phyloP scores from a whole-genome alignment of 208 protist genomes.

The Pavlovales sp. region DNA sequence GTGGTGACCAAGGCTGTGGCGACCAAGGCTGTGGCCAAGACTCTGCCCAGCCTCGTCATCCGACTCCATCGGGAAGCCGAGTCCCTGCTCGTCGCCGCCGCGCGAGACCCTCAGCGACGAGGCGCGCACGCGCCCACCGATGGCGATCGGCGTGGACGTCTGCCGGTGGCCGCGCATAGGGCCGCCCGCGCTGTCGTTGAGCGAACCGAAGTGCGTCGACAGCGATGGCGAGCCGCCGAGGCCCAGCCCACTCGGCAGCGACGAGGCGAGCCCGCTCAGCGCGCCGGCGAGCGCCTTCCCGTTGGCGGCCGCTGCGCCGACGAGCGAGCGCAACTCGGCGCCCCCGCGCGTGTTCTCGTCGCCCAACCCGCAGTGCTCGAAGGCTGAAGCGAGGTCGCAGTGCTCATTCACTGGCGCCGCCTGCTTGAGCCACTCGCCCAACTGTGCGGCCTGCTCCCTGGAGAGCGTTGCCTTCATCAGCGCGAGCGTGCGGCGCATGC shows the following conservation, averaged over 20 bases:
- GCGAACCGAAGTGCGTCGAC: too few relatives aligned
- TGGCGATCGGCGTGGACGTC: neutral
- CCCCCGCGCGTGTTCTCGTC: neutral
- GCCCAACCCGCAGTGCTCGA: neutral
- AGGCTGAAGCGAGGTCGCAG: neutral
- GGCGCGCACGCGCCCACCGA: neutral
- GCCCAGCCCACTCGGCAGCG: too few relatives aligned
- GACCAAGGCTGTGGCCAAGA: too few relatives aligned
- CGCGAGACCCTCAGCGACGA: neutral
- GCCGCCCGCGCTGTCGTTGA: too few relatives aligned
- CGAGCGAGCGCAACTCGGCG: neutral
- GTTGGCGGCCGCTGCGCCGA: too few relatives aligned
- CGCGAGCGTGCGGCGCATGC: neutral
- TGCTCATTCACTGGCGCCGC: too few relatives aligned
- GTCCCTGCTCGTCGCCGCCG: too few relatives aligned
- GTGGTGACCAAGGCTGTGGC: too few relatives aligned
- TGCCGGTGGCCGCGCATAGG: too few relatives aligned
- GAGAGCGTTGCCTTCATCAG: neutral
- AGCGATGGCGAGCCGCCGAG: too few relatives aligned
- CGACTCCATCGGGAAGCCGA: neutral
- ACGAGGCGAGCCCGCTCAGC: too few relatives aligned
- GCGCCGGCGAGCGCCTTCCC: too few relatives aligned
- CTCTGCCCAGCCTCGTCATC: neutral
- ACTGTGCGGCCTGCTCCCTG: neutral
- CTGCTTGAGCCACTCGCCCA: neutral